phyloP scores from a whole-genome alignment of 352 stramenopile species.

The Pythium grandisporangium region DNA sequence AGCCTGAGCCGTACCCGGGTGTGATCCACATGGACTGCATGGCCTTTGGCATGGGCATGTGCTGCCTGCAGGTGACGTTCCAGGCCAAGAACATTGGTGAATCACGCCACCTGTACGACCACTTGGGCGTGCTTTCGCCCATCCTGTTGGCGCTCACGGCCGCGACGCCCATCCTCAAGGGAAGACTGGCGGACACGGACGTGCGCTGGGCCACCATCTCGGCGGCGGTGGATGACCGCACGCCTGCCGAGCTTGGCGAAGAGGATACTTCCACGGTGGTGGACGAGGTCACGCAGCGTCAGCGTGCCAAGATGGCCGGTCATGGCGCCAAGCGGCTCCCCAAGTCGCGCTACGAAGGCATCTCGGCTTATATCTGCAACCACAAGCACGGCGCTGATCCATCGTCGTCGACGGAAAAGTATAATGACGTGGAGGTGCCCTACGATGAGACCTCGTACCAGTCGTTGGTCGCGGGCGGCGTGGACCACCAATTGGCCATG shows the following conservation, averaged over 20 bases:
- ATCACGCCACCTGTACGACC: constrained; percentile 98
- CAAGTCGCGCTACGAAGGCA: constrained; percentile 93
- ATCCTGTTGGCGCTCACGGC: constrained; percentile 98
- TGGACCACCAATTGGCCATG: constrained; percentile 93
- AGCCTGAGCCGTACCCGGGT: constrained; percentile 69
- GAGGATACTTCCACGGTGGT: constrained; percentile 17
- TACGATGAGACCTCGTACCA: constrained; percentile 93
- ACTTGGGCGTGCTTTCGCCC: constrained; percentile 97
- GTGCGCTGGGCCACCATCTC: constrained; percentile 96
- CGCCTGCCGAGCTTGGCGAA: constrained; percentile 66
- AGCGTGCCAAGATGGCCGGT: constrained; percentile 90
- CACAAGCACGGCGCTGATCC: constrained; percentile 80
- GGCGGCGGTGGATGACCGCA: constrained; percentile 94
- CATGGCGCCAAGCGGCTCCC: constrained; percentile 89
- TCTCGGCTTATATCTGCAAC: constrained; percentile 88
- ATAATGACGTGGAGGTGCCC: constrained; percentile 93
- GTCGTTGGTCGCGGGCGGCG: constrained; percentile 83
- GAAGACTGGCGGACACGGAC: constrained; percentile 88
- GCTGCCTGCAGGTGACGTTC: constrained; percentile 99
- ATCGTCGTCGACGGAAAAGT: constrained; percentile 68
- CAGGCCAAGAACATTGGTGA: constrained; percentile 97
- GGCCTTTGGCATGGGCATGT: constrained; percentile 99
- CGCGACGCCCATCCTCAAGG: constrained; percentile 97
- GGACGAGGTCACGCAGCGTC: constrained; percentile 40
- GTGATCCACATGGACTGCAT: constrained; percentile 99